Base-by-base conservation (phyloP, 2,329 filamentous ascomycete genomes). In the Lizonia empirigonia region DNA sequence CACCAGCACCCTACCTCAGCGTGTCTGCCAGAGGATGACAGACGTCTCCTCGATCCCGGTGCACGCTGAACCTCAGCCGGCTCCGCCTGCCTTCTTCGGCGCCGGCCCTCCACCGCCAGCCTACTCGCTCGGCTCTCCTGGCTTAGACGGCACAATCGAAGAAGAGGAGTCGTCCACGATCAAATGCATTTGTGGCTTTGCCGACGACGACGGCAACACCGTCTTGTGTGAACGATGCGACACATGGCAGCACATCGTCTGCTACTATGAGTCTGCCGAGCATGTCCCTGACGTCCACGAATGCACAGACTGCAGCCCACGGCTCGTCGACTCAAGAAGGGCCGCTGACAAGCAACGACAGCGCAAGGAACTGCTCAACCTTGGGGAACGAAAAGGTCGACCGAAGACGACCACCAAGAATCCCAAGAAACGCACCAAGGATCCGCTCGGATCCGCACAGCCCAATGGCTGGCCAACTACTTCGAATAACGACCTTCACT, bases 221-320 rank as follows among this genome's bases (percentile, higher is more conserved):
- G 95, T 99, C 56, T 91, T 92, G 75, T 99, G 94, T 81, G 94
- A 97, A 72, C 85, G 82, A 52, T 99, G 94, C 80, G 90, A 96
- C 72, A 94, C 91, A 40, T 99, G 94, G 94, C 94, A 99, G 76
- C 94, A 99, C 76, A 96, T 96, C 66, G 87, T 91, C 71, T 99
- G 94, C 77, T 97, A 96, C 77, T 97, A 97, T 72, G 89, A 90
- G 64, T 83, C 85, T 70, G 82, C 73, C 50, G 86, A 73, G 81
- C 89, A 80, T 82, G 89, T 77, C 76, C 92, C 73, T 75, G 87
- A 79, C 66, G 81, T 89, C 49, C 93, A 99, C 77, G 90, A 87
- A 48, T 99, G 94, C 77, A 85, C 86, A 65, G 91, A 96, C 64
- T 99, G 94, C 78, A 85, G 88, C 54, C 91, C 92, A 15, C 83